Base-by-base conservation (phyloP, 148 eudicot species). In the Spergularia marina region DNA sequence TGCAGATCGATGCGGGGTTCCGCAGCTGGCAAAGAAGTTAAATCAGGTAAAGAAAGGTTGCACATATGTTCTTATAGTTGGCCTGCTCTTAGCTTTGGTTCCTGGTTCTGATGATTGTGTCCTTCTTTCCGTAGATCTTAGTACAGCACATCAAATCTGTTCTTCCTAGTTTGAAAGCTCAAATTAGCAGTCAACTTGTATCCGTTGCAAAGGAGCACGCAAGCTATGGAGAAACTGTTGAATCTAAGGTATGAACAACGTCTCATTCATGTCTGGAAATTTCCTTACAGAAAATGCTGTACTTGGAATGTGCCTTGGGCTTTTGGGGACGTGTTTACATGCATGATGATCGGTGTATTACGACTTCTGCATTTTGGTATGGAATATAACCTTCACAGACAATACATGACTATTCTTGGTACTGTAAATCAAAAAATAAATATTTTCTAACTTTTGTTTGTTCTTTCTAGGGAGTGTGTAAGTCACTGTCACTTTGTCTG, bases 131-230 rank as follows among this genome's bases (percentile, higher is more conserved):
- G 59, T 84, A 96, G 99, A 88, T 96, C 76, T 80, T 96, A 70
- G 95, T 96, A 68, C 97, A 88, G 83, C 99, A 96, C 82, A 92
- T 96, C 81, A 92, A 91, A 82, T 73, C 93, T 52, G 65, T 96
- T 49, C 97, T 96, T 75, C 99, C 99, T 9, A 83, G 88, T 58
- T 76, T 96, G 81, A 96, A 92, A 81, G 82, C 97, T 17, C 97
- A 92, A 75, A 92, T 96, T 71, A 96, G 87, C 18, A 75, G 86
- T 49, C 85, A 86, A 41, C 83, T 96, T 68, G 91, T 89, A 67
- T 80, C 93, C 59, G 94, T 91, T 77, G 94, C 98, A 12, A 96
- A 96, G 86, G 99, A 96, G 91, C 92, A 89, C 74, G 95, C 97
- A 54, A 91, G 99, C 83, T 96, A 89, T 82, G 99, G 99, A 76